Percentiles rank a stretch among this genome's conserved stretches.
These are phyloP conservation scores for Yamadazyma triangularis DNA, from an alignment of 1,139 yeast species.

Conservation along the genomic window DNA sequence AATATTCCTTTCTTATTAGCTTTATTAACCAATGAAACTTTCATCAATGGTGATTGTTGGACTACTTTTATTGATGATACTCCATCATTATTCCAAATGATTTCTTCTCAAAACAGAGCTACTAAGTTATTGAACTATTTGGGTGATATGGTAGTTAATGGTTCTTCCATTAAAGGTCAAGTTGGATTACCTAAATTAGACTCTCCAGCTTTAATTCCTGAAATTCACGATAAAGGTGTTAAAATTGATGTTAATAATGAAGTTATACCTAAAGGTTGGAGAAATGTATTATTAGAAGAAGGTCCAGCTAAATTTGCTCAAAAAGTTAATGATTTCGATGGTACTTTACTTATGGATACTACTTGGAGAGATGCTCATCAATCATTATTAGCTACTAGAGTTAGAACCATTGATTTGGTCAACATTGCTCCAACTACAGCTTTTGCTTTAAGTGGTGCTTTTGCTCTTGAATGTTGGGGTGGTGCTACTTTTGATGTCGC, in stretches of 20 bases:
- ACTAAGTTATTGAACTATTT: slow-evolving; percentile 84
- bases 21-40: slow-evolving; percentile 87
- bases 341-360: slow-evolving; percentile 93
- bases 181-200: slow-evolving; percentile 81
- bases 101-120: slow-evolving; percentile 93
- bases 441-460: slow-evolving; percentile 83
- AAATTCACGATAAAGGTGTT: slow-evolving; percentile 57
- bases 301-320: slow-evolving; percentile 91
- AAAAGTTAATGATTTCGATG: slow-evolving; percentile 78
- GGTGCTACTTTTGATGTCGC: slow-evolving; percentile 99
- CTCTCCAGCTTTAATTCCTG: slow-evolving; percentile 73
- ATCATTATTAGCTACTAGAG: slow-evolving; percentile 95
- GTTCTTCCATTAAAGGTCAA: slow-evolving; percentile 94
- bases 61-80: slow-evolving; percentile 98
- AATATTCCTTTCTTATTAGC: slow-evolving; percentile 95
- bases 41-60: slow-evolving; percentile 89
- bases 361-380: slow-evolving; percentile 99
- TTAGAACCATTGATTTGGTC: slow-evolving; percentile 85
- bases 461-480: slow-evolving; percentile 99
- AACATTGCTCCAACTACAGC: slow-evolving; percentile 95
- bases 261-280: slow-evolving; percentile 80
- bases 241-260: slow-evolving; percentile 53
- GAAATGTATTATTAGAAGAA: slow-evolving; percentile 73
- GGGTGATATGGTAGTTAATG: slow-evolving; percentile 92
- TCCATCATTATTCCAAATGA: slow-evolving; percentile 92